Evolutionary conservation across 169 alveolate species (phyloP), one percentile per base, ranked within the genome.

Genomic region (Plasmodium vinckei): DNA sequence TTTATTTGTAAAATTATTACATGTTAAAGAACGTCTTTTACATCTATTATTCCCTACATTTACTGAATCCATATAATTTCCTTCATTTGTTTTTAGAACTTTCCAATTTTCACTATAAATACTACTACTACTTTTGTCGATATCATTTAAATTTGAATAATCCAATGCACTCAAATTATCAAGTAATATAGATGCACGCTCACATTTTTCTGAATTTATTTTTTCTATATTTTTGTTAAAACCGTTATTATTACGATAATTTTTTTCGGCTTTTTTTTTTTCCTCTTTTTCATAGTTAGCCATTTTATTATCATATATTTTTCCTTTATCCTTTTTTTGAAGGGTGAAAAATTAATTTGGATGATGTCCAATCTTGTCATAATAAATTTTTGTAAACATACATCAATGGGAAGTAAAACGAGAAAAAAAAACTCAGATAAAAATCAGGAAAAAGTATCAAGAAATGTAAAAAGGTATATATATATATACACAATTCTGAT

Each of bases 141-240:
- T 51, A 39, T 79, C 72, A 13, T 17, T 65, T 27, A 46, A 39
- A 79, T 23, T 17, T 9, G 67, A 15, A 13, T 67, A 51, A 7
- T 79, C 82, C 15, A 79, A 65, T 15, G 65, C 42, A 19, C 71
- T 54, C n/a, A 56, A 49, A n/a, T 79, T 79, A 15, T 79, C 89
- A 33, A 79, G 79, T 21, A 79, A 54, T 25, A 79, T 79, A 2
- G 89, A 79, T 65, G 89, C 89, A 44, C 39, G 59, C 51, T 79
- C 82, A 17, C 89, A 79, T 42, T 65, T 79, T n/a, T 79, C 82
- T 13, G 51, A 9, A 15, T 79, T 79, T 17, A 42, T 51, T 15
- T 67, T 19, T 56, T 67, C 59, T n/a, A 79, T 39, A 53, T 51
- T 79, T 65, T 79, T 79, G 9, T 53, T 51, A 70, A 5, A 6